phyloP scores from a whole-genome alignment of 2,329 filamentous ascomycete genomes.

The Ophiostoma fasciatum region DNA sequence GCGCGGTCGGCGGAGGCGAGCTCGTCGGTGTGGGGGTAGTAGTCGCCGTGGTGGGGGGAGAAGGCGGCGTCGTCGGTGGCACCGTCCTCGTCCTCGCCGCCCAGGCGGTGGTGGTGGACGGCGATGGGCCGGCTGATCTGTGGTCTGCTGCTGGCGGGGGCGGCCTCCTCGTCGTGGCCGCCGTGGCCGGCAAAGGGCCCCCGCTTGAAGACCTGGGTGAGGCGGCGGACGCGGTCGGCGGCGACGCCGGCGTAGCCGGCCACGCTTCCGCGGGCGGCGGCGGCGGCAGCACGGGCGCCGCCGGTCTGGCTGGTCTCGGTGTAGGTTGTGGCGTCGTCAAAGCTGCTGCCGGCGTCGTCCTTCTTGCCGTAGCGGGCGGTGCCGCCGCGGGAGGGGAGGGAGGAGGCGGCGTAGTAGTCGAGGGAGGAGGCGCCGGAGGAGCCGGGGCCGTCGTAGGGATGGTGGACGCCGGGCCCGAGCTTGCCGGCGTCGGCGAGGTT shows the following conservation, averaged over 20 bases:
- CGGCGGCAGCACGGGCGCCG: neutral
- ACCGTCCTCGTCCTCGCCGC: slow-evolving; percentile 22
- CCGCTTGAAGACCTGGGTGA: slow-evolving; percentile 14
- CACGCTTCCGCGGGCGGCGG: neutral
- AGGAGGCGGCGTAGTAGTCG: too few species aligned
- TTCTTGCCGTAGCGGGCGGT: slow-evolving; percentile 23
- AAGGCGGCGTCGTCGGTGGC: slow-evolving; percentile 23
- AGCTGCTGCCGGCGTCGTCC: slow-evolving; percentile 2
- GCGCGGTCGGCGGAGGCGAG: slow-evolving; percentile 1
- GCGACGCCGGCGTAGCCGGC: neutral
- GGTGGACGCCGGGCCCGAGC: slow-evolving; percentile 3
- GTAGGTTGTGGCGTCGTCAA: too few species aligned
- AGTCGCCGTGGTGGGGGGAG: slow-evolving; percentile 15
- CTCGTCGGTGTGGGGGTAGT: slow-evolving; percentile 6
- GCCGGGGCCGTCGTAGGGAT: too few species aligned
- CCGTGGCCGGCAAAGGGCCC: slow-evolving; percentile 1
- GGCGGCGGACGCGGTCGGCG: slow-evolving; percentile 11
- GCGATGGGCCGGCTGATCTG: slow-evolving; percentile 30
- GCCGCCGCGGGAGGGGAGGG: slow-evolving; percentile 13
- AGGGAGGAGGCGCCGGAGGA: too few species aligned
- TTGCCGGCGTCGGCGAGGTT: slow-evolving; percentile 44
- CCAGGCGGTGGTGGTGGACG: too few species aligned
- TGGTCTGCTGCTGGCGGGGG: slow-evolving; percentile 20
- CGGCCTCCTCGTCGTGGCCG: too few species aligned
- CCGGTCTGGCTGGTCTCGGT: slow-evolving; percentile 1